Conservation (phyloP, 2,329 filamentous ascomycete genomes). For the Colletotrichum gloeosporioides region DNA sequence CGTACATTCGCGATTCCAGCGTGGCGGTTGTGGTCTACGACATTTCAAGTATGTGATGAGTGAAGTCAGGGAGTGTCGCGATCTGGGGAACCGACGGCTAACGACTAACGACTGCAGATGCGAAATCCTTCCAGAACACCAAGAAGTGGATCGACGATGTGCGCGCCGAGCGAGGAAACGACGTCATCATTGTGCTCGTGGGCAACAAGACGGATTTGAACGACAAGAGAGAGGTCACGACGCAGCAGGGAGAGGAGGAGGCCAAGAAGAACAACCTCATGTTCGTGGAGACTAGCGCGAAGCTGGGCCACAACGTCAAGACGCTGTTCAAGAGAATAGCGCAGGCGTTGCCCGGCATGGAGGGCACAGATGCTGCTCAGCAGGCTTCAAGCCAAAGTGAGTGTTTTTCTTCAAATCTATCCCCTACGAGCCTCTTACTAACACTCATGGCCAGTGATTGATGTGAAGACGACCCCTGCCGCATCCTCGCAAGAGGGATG, state of each 20-base stretch:
- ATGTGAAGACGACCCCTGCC: slow-evolving; percentile 83
- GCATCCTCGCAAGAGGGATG: slow-evolving; percentile 76
- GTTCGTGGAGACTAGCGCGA: slow-evolving; percentile 99
- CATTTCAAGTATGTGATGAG: slow-evolving; percentile 74
- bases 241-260: slow-evolving; percentile 95
- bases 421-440: slow-evolving; percentile 24
- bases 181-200: slow-evolving; percentile 98
- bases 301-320: slow-evolving; percentile 98
- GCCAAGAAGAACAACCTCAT: slow-evolving; percentile 97
- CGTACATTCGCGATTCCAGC: slow-evolving; percentile 97
- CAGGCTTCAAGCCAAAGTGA: slow-evolving; percentile 78
- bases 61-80: rapidly evolving
- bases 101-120: slow-evolving; percentile 55
- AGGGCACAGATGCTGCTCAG: slow-evolving; percentile 81
- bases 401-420: slow-evolving; percentile 36
- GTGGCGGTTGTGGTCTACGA: slow-evolving; percentile 99
- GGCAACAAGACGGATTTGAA: slow-evolving; percentile 99
- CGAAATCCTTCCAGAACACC: slow-evolving; percentile 98
- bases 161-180: slow-evolving; percentile 92
- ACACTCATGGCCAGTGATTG: slow-evolving; percentile 71
- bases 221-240: slow-evolving; percentile 97
- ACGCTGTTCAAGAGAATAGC: slow-evolving; percentile 97
- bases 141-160: slow-evolving; percentile 99
- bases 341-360: slow-evolving; percentile 96
- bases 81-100: neutral